Conservation (phyloP, 805 yeast genomes). For the Ogataea methanolica region DNA sequence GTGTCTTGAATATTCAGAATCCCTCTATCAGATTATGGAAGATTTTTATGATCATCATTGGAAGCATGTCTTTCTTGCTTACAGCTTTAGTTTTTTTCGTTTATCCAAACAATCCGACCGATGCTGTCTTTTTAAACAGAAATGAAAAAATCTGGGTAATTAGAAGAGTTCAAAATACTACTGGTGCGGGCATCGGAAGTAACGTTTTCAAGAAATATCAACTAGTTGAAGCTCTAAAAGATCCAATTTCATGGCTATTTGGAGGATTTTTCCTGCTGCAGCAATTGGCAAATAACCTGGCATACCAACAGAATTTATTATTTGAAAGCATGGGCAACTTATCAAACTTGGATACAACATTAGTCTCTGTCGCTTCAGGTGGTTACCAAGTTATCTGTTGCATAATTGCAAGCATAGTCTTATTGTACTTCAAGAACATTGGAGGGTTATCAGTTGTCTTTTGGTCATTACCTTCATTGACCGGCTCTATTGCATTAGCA, state of each 20-base stretch:
- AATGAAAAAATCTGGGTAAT: constrained; percentile 51
- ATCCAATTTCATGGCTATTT: constrained; percentile 44
- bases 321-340: constrained; percentile 38
- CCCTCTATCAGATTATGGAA: constrained; percentile 41
- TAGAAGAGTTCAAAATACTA: constrained; percentile 35
- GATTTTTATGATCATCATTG: constrained; percentile 51
- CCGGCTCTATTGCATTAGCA: constrained; percentile 42
- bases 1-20: constrained; percentile 26
- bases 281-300: constrained; percentile 48
- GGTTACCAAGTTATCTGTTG: constrained; percentile 42
- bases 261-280: constrained; percentile 37
- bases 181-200: constrained; percentile 38
- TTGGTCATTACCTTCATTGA: constrained; percentile 31
- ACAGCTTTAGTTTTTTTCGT: constrained; percentile 31
- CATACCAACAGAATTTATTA: constrained; percentile 48
- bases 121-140: constrained; percentile 40
- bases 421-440: constrained; percentile 31
- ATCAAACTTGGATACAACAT: constrained; percentile 40
- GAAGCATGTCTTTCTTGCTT: constrained; percentile 45
- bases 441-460: constrained; percentile 30
- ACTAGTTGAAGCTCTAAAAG: constrained; percentile 44
- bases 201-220: constrained; percentile 44
- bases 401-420: constrained; percentile 32
- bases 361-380: constrained; percentile 50
- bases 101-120: constrained; percentile 56